Conservation (phyloP, 495 filamentous ascomycete species). For the Lentithecium fluviatile region DNA sequence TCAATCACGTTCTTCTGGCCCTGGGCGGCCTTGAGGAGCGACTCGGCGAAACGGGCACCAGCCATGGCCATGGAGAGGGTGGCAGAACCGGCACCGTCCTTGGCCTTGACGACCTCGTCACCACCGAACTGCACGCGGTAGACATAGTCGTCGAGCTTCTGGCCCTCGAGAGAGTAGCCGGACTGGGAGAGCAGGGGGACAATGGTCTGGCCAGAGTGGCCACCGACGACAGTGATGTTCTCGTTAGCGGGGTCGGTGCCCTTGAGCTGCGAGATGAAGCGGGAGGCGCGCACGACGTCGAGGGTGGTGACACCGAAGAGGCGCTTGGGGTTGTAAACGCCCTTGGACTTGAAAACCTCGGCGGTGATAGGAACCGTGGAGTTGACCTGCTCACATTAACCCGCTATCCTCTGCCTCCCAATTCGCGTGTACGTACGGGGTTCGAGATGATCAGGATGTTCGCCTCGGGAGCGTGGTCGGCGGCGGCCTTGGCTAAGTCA, state of each 20-base stretch:
- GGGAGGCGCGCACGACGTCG: conserved; percentile 94
- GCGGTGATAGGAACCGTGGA: conserved; percentile 96
- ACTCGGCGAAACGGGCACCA: conserved; percentile 95
- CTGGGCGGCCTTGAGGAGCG: conserved; percentile 84
- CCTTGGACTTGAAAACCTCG: conserved; percentile 90
- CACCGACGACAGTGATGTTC: conserved; percentile 92
- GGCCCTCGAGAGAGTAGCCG: conserved; percentile 74
- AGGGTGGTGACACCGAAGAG: conserved; percentile 99
- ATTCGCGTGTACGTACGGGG: conserved; percentile 57
- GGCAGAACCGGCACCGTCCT: conserved; percentile 96
- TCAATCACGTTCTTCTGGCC: conserved; percentile 94
- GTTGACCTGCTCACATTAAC: conserved; percentile 63
- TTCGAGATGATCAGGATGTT: conserved; percentile 98
- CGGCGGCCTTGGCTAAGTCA: conserved; percentile 93
- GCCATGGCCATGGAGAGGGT: conserved; percentile 99
- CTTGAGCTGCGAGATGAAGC: conserved; percentile 95
- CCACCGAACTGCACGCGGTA: conserved; percentile 98
- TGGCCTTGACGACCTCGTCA: conserved; percentile 99
- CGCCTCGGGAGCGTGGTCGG: conserved; percentile 84
- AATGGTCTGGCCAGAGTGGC: conserved; percentile 97
- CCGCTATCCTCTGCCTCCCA: background rate
- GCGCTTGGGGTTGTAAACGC: conserved; percentile 97
- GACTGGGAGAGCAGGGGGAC: conserved; percentile 96
- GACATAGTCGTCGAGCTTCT: conserved; percentile 72
- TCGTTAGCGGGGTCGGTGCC: conserved; percentile 83